A percentile compares a stretch with the other conserved stretches of the same genome.
Conservation (phyloP, 1,139 yeast genomes). For the Ogataea hybrid region DNA sequence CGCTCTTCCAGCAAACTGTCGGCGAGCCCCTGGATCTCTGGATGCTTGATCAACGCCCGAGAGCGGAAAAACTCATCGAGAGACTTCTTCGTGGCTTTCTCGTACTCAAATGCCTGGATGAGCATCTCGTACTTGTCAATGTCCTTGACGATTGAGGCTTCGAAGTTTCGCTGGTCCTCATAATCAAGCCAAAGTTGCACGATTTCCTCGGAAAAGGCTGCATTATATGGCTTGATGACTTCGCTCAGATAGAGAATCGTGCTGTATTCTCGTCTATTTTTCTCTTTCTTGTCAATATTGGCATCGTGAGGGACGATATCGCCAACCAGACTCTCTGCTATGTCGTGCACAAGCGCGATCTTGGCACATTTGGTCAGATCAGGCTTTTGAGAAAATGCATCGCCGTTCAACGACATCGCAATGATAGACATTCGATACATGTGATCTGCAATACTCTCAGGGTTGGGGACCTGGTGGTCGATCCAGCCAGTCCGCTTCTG, state of each 20-base stretch:
- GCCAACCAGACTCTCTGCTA: constrained; percentile 92
- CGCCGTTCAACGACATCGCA: constrained; percentile 63
- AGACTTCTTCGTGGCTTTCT: constrained; percentile 58
- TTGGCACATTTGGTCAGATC: constrained; percentile 58
- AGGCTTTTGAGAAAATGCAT: constrained; percentile 32
- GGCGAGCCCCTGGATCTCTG: constrained; percentile 70
- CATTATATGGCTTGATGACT: constrained; percentile 63
- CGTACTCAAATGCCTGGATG: constrained; percentile 89
- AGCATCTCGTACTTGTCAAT: constrained; percentile 92
- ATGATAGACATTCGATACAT: constrained; percentile 95
- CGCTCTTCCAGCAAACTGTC: constrained; percentile 65
- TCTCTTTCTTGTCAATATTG: constrained; percentile 41
- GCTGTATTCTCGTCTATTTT: constrained; percentile 76
- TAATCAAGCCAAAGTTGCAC: constrained; percentile 84
- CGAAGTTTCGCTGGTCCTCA: constrained; percentile 76
- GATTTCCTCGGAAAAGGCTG: constrained; percentile 62
- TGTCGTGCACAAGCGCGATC: constrained; percentile 88
- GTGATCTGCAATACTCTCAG: constrained; percentile 87
- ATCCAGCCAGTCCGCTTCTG: constrained; percentile 96
- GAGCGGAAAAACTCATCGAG: constrained; percentile 71
- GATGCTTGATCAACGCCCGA: constrained; percentile 61
- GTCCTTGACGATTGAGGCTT: constrained; percentile 90
- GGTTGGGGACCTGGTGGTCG: constrained; percentile 60
- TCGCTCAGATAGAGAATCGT: constrained; percentile 69
- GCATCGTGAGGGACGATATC: constrained; percentile 89